Evolutionary conservation across 192 early-diverging fungal genomes (phyloP).

Genomic region (Entomortierella chlamydospora): DNA sequence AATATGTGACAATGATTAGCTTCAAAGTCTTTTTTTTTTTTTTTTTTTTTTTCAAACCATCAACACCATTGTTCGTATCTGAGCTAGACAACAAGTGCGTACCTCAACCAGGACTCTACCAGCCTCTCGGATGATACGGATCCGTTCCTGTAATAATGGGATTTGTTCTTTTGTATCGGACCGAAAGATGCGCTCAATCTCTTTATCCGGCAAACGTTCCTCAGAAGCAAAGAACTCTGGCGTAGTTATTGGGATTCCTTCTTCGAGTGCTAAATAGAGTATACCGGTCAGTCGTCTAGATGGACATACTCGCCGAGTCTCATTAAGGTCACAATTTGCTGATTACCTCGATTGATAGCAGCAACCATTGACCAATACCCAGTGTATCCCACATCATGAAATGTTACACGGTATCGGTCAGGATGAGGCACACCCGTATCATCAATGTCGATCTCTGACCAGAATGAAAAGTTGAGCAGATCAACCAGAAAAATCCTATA

Average conservation of each 20-base stretch:
- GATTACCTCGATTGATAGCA: slow-evolving; percentile 72
- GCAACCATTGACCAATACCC: slow-evolving; percentile 91
- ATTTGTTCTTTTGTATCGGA: slow-evolving; percentile 71
- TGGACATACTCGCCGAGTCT: no score
- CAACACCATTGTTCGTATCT: neutral
- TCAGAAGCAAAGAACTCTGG: slow-evolving; percentile 63
- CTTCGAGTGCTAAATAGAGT: slow-evolving; percentile 55
- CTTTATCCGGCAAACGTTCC: slow-evolving; percentile 41
- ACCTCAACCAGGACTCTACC: slow-evolving; percentile 73
- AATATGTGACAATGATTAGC: no score
- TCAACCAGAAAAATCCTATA: slow-evolving; percentile 86
- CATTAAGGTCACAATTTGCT: neutral
- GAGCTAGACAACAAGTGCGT: neutral
- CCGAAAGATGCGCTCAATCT: slow-evolving; percentile 70
- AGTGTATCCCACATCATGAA: slow-evolving; percentile 67
- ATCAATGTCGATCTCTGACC: slow-evolving; percentile 69
- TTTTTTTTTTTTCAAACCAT: no score
- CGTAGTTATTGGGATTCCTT: slow-evolving; percentile 70
- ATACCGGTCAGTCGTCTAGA: neutral
- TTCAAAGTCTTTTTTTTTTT: no score
- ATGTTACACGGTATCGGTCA: slow-evolving; percentile 69
- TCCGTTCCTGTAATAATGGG: slow-evolving; percentile 70
- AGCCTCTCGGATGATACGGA: slow-evolving; percentile 73
- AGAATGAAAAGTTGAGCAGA: slow-evolving; percentile 89
- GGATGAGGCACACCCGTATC: slow-evolving; percentile 55